Percentiles rank a stretch among this genome's conserved stretches.
Evolutionary conservation across 768 basidiomycete genomes (phyloP).

Genomic region (Trametes villosa): DNA sequence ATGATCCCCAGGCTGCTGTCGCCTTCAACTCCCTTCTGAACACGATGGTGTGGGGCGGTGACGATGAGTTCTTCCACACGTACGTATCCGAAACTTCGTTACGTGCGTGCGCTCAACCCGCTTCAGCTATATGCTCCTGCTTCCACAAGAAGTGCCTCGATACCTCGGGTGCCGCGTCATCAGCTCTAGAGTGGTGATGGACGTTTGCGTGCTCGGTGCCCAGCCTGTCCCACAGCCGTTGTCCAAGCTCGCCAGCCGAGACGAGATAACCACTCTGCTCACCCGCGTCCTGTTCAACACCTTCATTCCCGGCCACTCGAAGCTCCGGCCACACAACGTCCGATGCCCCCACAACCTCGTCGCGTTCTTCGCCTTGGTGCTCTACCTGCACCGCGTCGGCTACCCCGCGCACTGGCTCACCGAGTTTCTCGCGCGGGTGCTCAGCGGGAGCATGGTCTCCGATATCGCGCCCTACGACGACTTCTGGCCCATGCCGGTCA

Average conservation of each 20-base stretch:
- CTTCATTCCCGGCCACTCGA: conserved; percentile 31
- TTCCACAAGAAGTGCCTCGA: conserved; percentile 34
- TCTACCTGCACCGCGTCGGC: conserved; percentile 38
- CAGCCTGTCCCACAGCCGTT: conserved; percentile 11
- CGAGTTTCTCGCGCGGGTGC: conserved; percentile 34
- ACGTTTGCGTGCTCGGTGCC: not conserved
- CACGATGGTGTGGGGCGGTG: conserved; percentile 33
- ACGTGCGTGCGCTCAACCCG: too few species aligned
- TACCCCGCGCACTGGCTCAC: conserved; percentile 44
- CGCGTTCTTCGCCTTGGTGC: conserved; percentile 38
- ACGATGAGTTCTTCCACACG: conserved; percentile 38
- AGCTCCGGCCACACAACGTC: conserved; percentile 31
- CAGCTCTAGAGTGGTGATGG: conserved; percentile 28
- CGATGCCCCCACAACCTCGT: conserved; percentile 41
- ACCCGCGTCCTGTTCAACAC: conserved; percentile 38
- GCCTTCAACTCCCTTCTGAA: conserved; percentile 38
- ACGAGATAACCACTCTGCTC: conserved; percentile 40
- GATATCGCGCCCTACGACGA: conserved; percentile 35
- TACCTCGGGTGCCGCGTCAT: conserved; percentile 35
- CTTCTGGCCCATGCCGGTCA: conserved; percentile 32
- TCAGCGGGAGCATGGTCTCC: conserved; percentile 33
- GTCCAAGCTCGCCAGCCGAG: conserved; percentile 29
- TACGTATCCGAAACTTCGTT: conserved; percentile 8
- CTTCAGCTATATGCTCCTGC: conserved; percentile 37
- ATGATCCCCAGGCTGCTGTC: conserved; percentile 28